These are phyloP conservation scores for Leptomonas seymouri DNA, from an alignment of 208 protist genomes.

Conservation along the genomic window DNA sequence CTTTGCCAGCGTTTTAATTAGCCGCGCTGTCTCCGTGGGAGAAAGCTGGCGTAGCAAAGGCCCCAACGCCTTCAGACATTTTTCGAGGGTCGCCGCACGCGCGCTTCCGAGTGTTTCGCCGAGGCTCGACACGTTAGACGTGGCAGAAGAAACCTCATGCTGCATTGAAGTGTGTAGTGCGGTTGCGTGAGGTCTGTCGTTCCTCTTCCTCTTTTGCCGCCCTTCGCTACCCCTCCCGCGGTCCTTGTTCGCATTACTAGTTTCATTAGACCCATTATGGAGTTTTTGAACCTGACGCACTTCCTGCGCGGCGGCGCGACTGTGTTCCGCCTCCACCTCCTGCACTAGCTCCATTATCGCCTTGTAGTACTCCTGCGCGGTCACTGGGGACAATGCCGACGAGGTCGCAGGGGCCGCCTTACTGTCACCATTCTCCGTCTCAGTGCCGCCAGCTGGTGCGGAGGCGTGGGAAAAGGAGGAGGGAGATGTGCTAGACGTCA, in stretches of 20 bases:
- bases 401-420: neutral
- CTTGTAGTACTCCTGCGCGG: conserved; percentile 25
- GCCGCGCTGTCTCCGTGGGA: conserved; percentile 37
- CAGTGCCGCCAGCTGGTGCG: neutral
- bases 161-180: neutral
- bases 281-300: neutral
- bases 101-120: conserved; percentile 29
- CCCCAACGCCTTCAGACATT: conserved; percentile 53
- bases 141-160: neutral
- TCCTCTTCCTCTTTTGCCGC: neutral
- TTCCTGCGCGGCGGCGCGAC: conserved; percentile 12
- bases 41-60: conserved; percentile 59
- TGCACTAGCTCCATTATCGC: conserved; percentile 34
- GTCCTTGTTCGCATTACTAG: neutral
- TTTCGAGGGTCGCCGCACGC: conserved; percentile 33
- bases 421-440: neutral
- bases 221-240: neutral
- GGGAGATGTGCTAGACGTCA: neutral
- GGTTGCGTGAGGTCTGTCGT: neutral
- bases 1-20: conserved; percentile 60
- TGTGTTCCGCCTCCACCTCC: conserved; percentile 32
- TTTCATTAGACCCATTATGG: too few species aligned
- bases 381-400: neutral
- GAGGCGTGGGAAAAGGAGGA: neutral
- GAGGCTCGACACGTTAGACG: neutral